A percentile compares a stretch with the other conserved stretches of the same genome.
Conservation (phyloP, 1,284 basidiomycete genomes). For the Cronartium quercuum region DNA sequence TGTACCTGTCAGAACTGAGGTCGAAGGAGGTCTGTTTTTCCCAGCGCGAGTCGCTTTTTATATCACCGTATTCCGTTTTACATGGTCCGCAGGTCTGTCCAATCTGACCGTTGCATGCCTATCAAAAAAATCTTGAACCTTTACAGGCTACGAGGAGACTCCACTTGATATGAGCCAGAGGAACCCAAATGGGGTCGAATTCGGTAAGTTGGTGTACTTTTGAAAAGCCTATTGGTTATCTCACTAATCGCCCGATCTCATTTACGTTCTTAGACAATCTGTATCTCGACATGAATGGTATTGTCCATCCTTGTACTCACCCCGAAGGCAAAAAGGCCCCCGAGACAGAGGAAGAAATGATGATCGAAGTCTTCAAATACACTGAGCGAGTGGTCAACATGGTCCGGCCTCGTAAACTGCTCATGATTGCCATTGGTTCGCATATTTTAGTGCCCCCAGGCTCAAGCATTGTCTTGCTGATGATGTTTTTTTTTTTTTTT, state of each 20-base stretch:
- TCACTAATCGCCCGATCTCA: background rate
- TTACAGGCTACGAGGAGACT: conserved; percentile 15
- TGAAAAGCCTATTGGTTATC: background rate
- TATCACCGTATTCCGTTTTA: background rate
- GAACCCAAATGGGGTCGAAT: conserved; percentile 95
- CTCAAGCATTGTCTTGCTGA: background rate
- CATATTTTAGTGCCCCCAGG: conserved; percentile 25
- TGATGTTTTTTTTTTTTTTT: background rate
- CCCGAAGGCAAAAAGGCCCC: conserved; percentile 95
- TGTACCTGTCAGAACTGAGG: conserved; percentile 44
- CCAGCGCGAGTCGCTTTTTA: background rate
- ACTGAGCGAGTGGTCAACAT: conserved; percentile 97
- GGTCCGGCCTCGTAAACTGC: conserved; percentile 84
- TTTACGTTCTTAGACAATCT: conserved; percentile 20
- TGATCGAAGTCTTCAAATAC: conserved; percentile 94
- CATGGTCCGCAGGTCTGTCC: background rate
- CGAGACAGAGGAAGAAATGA: conserved; percentile 98
- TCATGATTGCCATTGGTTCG: conserved; percentile 96
- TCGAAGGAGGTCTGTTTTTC: conserved; percentile 43
- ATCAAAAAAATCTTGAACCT: background rate
- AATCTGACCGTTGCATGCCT: background rate
- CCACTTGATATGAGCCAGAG: conserved; percentile 62
- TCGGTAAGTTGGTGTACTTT: conserved; percentile 63
- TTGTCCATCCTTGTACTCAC: conserved; percentile 95
- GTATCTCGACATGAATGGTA: conserved; percentile 49